Conservation (phyloP, 1,284 basidiomycete genomes). For the Agaricales sp. region DNA sequence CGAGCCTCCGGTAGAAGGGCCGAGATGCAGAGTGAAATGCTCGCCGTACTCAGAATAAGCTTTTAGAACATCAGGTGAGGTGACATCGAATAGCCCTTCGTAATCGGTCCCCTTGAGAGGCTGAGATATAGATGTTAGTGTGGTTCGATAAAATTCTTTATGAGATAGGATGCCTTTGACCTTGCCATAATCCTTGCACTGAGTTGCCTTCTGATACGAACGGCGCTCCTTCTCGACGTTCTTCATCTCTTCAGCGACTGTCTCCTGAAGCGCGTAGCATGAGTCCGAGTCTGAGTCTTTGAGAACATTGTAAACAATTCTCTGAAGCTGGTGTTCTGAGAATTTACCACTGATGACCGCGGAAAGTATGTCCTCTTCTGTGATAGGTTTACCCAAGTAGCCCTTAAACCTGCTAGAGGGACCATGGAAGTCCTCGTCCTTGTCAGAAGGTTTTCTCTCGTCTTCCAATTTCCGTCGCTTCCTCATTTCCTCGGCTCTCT, state of each 20-base stretch:
- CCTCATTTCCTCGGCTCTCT: not conserved
- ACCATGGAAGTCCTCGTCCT: not conserved
- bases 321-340: not conserved
- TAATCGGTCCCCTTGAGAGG: too few species aligned
- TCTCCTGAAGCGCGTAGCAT: not conserved
- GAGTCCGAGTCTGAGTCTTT: not conserved
- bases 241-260: not conserved
- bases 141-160: too few species aligned
- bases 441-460: not conserved
- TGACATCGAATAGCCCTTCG: too few species aligned
- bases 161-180: not conserved
- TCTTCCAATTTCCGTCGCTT: not conserved
- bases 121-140: too few species aligned
- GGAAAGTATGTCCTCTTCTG: not conserved
- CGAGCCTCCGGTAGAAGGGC: too few species aligned
- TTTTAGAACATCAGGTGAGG: too few species aligned
- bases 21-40: too few species aligned
- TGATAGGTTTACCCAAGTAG: not conserved
- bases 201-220: not conserved
- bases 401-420: not conserved
- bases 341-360: not conserved
- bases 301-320: not conserved
- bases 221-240: not conserved
- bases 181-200: not conserved
- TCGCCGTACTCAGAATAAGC: too few species aligned